Base-by-base conservation (phyloP, 2,329 filamentous ascomycete genomes). In the Teratosphaeria gauchensis region DNA sequence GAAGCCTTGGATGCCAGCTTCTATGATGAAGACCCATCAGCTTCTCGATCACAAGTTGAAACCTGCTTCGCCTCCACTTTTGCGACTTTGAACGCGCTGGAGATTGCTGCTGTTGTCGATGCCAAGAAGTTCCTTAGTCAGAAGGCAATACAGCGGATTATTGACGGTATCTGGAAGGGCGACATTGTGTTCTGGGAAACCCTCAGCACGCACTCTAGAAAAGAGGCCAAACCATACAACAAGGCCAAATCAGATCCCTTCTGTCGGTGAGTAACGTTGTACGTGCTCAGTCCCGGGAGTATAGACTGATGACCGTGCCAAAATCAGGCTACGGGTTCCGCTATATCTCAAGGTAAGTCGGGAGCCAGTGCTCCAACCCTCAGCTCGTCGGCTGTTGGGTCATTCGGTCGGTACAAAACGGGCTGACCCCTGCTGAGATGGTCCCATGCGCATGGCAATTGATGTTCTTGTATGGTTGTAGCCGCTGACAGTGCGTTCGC, bases 151-250 rank as follows among this genome's bases (percentile, higher is more conserved):
- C 90, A 95, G 70, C 88, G 87, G 67, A 88, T 95, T 64, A 84
- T 95, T 62, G 87, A 88, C 53, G 88, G 88, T 54, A 89, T 95
- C 57, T 95, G 90, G 90, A 84, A 86, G 62, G 90, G 90, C 53
- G 86, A 92, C 64, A 90, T 95, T 61, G 83, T 92, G 42, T 94
- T 95, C 71, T 95, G 90, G 90, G 87, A 91, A 61, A 83, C 80
- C 5, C 76, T 95, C n/a, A 86, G 83, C 8, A 81, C 89, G 8
- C 78, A 87, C 66, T 84, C 89, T 0, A 82, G 80, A 59, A 95
- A 95, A 73, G 84, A 84, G 67, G 86, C 90, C 1, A 85, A 87
- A 24, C 84, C 89, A 63, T 95, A 94, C 74, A 89, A 89, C 69
- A 76, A 78, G 63, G 72, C 72, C 73, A 77, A 80, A 14, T 80